These are phyloP conservation scores for Phytophthora melonis DNA, from an alignment of 352 stramenopile species.

Conservation along the genomic window DNA sequence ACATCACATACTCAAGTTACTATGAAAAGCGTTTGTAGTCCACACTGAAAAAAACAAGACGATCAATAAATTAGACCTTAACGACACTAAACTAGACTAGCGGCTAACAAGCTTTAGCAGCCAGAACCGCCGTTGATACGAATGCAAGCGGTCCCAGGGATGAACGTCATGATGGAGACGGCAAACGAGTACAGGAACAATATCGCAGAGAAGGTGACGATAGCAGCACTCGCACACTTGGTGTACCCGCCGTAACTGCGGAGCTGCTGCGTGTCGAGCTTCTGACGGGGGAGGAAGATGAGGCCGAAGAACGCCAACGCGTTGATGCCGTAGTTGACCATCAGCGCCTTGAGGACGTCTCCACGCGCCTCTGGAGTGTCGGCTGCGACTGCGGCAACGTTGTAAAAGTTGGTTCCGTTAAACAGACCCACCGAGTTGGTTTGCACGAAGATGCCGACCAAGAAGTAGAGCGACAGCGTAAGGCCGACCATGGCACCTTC, in stretches of 20 bases:
- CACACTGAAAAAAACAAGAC: neutral
- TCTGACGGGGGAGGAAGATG: conserved; percentile 60
- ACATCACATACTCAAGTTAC: too few species aligned
- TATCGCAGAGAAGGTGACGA: conserved; percentile 44
- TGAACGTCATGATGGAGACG: conserved; percentile 55
- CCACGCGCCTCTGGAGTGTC: conserved; percentile 30
- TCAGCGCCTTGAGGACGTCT: conserved; percentile 35
- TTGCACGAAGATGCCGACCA: conserved; percentile 48
- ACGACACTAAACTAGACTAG: neutral
- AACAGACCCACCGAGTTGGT: conserved; percentile 48
- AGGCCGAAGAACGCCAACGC: conserved; percentile 43
- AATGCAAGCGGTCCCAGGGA: conserved; percentile 41
- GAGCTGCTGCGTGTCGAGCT: conserved; percentile 68
- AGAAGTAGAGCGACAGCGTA: conserved; percentile 52
- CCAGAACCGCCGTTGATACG: conserved; percentile 45
- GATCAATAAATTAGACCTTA: neutral
- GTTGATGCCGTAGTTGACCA: conserved; percentile 60
- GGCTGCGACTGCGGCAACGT: conserved; percentile 17
- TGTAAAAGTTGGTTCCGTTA: conserved; percentile 52
- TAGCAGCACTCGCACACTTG: conserved; percentile 51
- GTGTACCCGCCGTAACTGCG: conserved; percentile 74
- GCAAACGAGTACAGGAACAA: conserved; percentile 61
- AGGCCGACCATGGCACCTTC: conserved; percentile 63
- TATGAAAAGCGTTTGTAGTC: too few species aligned
- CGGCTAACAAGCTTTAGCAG: conserved; percentile 25